These are phyloP conservation scores for Cladobotryum mycophilum DNA, from an alignment of 2,329 filamentous ascomycete species.

Conservation along the genomic window DNA sequence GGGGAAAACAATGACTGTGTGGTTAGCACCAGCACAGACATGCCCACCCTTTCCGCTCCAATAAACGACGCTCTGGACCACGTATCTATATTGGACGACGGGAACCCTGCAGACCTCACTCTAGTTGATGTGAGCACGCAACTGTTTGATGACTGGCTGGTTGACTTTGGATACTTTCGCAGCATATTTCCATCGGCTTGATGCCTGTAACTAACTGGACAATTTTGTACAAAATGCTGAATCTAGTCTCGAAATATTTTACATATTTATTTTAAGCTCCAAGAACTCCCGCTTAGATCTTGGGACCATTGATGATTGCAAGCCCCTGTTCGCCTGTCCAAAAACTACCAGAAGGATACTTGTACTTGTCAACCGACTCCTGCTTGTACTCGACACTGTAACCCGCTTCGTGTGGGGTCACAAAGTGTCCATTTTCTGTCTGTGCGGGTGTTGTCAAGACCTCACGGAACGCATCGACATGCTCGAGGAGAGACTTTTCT, in stretches of 20 bases:
- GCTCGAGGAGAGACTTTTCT: conserved; percentile 13
- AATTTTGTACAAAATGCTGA: too few relatives aligned
- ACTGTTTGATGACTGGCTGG: conserved; percentile 12
- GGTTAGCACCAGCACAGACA: too few relatives aligned
- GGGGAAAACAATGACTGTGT: too few relatives aligned
- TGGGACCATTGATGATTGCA: conserved; percentile 12
- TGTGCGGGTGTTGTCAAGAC: conserved; percentile 5
- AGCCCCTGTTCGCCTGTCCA: conserved; percentile 12
- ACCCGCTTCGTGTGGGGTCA: conserved; percentile 10
- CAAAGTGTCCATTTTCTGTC: conserved; percentile 12
- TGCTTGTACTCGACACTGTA: conserved; percentile 13
- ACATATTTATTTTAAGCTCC: neutral
- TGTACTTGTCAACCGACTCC: conserved; percentile 9
- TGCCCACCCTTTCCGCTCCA: too few relatives aligned
- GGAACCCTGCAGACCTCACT: neutral
- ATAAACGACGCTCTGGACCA: neutral
- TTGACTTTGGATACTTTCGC: conserved; percentile 9
- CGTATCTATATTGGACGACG: too few relatives aligned
- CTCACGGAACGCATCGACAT: conserved; percentile 11
- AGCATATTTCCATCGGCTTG: conserved; percentile 10
- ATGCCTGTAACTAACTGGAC: neutral
- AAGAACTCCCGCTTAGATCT: neutral
- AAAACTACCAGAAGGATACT: conserved; percentile 10
- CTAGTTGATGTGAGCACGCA: conserved; percentile 4
- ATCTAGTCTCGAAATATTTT: too few relatives aligned